Conservation (phyloP, 768 basidiomycete species). For the Lactarius trivialis region DNA sequence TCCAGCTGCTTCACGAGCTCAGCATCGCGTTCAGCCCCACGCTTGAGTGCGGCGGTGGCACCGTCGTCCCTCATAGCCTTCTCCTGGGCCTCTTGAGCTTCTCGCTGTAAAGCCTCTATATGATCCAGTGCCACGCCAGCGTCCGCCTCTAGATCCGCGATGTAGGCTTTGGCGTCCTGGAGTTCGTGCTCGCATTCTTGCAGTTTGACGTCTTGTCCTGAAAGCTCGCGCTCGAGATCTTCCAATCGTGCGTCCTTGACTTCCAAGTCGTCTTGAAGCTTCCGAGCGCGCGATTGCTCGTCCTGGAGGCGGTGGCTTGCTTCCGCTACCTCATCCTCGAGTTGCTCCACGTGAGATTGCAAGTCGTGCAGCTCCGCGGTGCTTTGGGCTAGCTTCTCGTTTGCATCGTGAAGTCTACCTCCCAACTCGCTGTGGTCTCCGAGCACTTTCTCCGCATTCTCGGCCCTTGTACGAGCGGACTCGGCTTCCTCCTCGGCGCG, state of each 20-base stretch:
- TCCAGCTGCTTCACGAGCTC: conserved; percentile 65
- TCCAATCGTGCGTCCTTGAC: conserved; percentile 28
- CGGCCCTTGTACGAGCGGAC: conserved; percentile 49
- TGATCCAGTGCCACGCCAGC: conserved; percentile 45
- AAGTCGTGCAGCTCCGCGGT: conserved; percentile 55
- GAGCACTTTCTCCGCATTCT: conserved; percentile 57
- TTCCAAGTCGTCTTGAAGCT: conserved; percentile 37
- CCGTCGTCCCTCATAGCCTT: conserved; percentile 38
- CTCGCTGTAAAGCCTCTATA: conserved; percentile 50
- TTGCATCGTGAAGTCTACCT: conserved; percentile 57
- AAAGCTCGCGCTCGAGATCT: conserved; percentile 23
- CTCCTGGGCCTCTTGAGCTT: conserved; percentile 43
- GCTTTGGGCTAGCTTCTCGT: conserved; percentile 49
- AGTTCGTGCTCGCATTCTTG: conserved; percentile 29
- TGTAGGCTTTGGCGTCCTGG: conserved; percentile 41
- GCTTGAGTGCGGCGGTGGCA: conserved; percentile 29
- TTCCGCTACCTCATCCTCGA: conserved; percentile 53
- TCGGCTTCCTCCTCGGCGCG: conserved; percentile 48
- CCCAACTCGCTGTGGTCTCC: conserved; percentile 64
- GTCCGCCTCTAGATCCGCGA: conserved; percentile 57
- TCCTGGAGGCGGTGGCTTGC: conserved; percentile 48
- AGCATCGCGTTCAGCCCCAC: conserved; percentile 43
- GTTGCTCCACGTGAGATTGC: conserved; percentile 49
- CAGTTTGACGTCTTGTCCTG: conserved; percentile 21
- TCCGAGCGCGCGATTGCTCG: conserved; percentile 39